Evolutionary conservation across 1,284 basidiomycete genomes (phyloP).

Genomic region (Ustilago tritici): DNA sequence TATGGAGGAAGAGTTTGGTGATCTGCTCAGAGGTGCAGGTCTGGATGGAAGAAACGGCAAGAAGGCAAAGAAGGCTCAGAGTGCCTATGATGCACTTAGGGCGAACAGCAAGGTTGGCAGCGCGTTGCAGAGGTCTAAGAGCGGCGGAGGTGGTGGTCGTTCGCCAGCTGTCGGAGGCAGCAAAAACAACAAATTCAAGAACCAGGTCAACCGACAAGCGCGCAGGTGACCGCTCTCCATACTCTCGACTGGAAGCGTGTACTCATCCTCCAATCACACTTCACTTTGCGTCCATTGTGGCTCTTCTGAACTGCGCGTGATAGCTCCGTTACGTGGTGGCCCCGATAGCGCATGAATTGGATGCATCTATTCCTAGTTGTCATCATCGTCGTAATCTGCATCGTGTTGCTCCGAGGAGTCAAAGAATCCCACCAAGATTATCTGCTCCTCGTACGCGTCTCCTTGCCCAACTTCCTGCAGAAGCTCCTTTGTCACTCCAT

Average conservation of each 20-base stretch:
- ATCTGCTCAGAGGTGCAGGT: constrained; percentile 58
- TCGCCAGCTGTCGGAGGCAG: constrained; percentile 5
- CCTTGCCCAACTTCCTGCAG: not conserved
- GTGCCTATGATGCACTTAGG: constrained; percentile 42
- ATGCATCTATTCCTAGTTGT: not conserved
- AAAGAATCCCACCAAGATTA: constrained; percentile 29
- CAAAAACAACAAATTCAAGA: constrained; percentile 39
- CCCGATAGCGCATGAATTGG: not conserved
- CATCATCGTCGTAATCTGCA: constrained; percentile 5
- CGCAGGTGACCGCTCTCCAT: constrained; percentile 11
- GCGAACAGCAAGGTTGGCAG: constrained; percentile 33
- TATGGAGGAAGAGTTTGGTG: constrained; percentile 68
- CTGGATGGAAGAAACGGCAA: constrained; percentile 48
- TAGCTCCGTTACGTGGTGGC: not conserved
- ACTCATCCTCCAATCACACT: not conserved
- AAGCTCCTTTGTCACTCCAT: constrained; percentile 26
- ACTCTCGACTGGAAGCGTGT: not conserved
- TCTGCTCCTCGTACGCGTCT: not conserved
- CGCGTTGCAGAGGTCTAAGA: constrained; percentile 41
- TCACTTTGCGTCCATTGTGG: not conserved
- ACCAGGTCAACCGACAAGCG: constrained; percentile 35
- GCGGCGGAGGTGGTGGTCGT: not conserved
- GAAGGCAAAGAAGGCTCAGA: constrained; percentile 50
- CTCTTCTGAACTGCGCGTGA: not conserved
- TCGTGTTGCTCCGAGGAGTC: constrained; percentile 2